Percentiles rank a stretch among this genome's conserved stretches.
These are phyloP conservation scores for Deinandra increscens DNA, from an alignment of 129 eudicot species.

Conservation along the genomic window DNA sequence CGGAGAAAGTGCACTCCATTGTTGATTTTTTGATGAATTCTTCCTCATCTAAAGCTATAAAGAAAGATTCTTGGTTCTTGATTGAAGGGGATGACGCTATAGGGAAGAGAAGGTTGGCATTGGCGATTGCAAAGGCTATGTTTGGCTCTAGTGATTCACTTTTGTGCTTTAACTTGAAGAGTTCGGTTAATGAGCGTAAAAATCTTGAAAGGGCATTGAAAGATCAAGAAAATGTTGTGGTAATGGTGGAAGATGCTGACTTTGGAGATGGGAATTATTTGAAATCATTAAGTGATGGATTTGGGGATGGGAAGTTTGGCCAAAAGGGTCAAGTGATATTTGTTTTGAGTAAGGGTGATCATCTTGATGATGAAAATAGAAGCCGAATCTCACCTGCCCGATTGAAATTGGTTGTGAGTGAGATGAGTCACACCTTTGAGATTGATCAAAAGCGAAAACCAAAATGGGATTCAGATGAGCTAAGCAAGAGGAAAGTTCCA, in stretches of 20 bases:
- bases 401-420: constrained; percentile 49
- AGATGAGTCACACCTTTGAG: constrained; percentile 19
- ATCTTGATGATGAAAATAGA: constrained; percentile 24
- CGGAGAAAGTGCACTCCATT: constrained; percentile 45
- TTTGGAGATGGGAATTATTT: constrained; percentile 51
- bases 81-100: constrained; percentile 64
- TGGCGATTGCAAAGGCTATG: constrained; percentile 49
- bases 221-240: constrained; percentile 51
- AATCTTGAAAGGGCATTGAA: constrained; percentile 49
- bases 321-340: constrained; percentile 41
- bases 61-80: constrained; percentile 48
- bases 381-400: constrained; percentile 29
- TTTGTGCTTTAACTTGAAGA: constrained; percentile 48
- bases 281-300: constrained; percentile 45
- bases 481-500: constrained; percentile 39
- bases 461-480: constrained; percentile 48
- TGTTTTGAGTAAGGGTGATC: constrained; percentile 46
- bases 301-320: constrained; percentile 34
- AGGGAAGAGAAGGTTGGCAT: constrained; percentile 64
- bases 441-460: constrained; percentile 60
- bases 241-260: constrained; percentile 64
- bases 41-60: constrained; percentile 17
- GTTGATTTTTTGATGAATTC: constrained; percentile 41
- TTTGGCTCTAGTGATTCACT: constrained; percentile 56
- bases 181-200: constrained; percentile 19